Evolutionary conservation across 192 early-diverging fungal genomes (phyloP).

Genomic region (Backusella morwellensis): DNA sequence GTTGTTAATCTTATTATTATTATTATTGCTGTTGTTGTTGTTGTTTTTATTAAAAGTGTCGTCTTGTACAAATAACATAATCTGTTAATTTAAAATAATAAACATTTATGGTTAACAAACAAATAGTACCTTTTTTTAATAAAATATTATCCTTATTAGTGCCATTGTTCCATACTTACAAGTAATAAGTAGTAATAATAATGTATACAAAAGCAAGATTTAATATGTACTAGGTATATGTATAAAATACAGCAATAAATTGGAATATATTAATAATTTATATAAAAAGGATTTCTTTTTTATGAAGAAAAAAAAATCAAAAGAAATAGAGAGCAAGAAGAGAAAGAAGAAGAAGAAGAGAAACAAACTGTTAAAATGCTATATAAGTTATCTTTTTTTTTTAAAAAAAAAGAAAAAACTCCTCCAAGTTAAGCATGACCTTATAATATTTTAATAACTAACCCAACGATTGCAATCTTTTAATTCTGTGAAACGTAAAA

Average conservation of each 20-base stretch:
- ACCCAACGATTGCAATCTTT: constrained; percentile 1
- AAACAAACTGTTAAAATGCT: background rate
- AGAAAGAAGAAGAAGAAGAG: background rate
- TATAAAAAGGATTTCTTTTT: background rate
- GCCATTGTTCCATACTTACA: background rate
- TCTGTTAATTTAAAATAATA: background rate
- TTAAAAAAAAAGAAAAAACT: background rate
- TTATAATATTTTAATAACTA: background rate
- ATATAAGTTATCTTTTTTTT: background rate
- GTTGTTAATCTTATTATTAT: background rate
- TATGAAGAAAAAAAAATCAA: background rate
- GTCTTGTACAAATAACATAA: constrained; percentile 4
- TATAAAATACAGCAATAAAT: background rate
- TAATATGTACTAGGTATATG: background rate
- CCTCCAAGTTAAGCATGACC: background rate
- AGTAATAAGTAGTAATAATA: background rate
- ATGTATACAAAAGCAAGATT: background rate
- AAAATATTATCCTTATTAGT: background rate
- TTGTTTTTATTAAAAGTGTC: background rate
- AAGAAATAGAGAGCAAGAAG: background rate
- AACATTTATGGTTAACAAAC: constrained; percentile 6
- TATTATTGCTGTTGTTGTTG: background rate
- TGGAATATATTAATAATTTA: background rate
- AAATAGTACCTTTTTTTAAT: background rate
- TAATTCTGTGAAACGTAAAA: constrained; percentile 6